A percentile compares a stretch with the other conserved stretches of the same genome.
phyloP scores from a whole-genome alignment of 1,284 basidiomycete genomes.

The Fomitopsis schrenkii region DNA sequence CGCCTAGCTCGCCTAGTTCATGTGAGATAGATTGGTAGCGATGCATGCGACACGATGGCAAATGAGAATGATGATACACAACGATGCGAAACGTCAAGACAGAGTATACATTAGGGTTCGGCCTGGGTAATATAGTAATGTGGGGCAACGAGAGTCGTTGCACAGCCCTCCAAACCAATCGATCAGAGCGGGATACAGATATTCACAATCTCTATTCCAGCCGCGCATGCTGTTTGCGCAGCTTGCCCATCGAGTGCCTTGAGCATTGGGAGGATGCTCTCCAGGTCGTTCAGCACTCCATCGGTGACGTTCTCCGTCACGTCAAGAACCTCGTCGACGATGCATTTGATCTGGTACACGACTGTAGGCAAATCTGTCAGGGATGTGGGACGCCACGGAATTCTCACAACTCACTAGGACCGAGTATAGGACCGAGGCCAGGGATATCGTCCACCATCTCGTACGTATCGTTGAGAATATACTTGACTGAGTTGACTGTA shows the following conservation, averaged over 20 bases:
- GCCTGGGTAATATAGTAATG: constrained; percentile 18
- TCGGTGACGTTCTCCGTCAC: constrained; percentile 46
- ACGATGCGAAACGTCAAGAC: constrained; percentile 13
- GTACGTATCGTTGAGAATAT: constrained; percentile 30
- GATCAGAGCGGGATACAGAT: constrained; percentile 17
- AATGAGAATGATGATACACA: constrained; percentile 14
- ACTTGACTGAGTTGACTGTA: constrained; percentile 44
- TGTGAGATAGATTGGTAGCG: constrained; percentile 17
- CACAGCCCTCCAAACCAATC: not conserved
- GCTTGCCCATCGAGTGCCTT: constrained; percentile 20
- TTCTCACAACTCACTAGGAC: constrained; percentile 42
- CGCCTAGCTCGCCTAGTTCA: not conserved
- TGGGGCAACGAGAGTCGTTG: constrained; percentile 11
- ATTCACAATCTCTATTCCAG: constrained; percentile 17
- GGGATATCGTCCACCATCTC: constrained; percentile 36
- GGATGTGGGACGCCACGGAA: not conserved
- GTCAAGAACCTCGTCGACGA: constrained; percentile 42
- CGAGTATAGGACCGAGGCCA: constrained; percentile 44
- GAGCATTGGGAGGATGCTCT: constrained; percentile 25
- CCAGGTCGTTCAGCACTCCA: constrained; percentile 38
- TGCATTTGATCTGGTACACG: constrained; percentile 46
- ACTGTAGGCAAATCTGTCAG: constrained; percentile 25
- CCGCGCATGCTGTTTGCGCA: constrained; percentile 19
- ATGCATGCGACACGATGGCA: constrained; percentile 23
- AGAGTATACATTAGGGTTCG: constrained; percentile 20